Evolutionary conservation across 176 grass and related monocot species (phyloP), one percentile per base, ranked within the genome.

Genomic region (Carex littledalei): DNA sequence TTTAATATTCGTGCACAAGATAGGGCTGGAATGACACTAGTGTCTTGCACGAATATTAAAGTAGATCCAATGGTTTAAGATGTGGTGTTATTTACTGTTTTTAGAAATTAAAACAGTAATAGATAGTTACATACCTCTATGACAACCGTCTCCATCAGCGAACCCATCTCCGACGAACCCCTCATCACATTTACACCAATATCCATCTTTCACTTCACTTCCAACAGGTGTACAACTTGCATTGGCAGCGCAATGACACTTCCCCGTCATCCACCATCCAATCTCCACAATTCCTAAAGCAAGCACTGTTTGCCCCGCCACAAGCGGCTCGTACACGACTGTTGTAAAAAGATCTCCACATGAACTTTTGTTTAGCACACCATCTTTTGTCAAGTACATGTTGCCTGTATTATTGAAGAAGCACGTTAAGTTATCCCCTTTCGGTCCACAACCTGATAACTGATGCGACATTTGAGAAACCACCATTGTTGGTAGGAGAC

Each of bases 131-230:
- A 85, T 6, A 90, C 94, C 89, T 50, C 6, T 8, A 8, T 5
- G 16, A 84, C 95, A 97, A 18, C 95, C 95, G 0, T 62, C 59
- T 76, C 95, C 95, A 68, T 86, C 81, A 4, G 10, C 7, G 81
- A 85, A 97, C 2, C 95, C 95, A 56, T 97, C 92, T 21, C 95
- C 95, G 43, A 0, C 0, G 86, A 94, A 89, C 55, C 91, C 91
- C 0, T 22, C 22, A 3, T 3, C 0, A 77, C 95, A 97, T 66
- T 0, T 0, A 82, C 95, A 97, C 66, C 22, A 78, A 55, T 85
- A 88, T 0, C 86, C 95, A 53, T 0, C 0, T 18, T 1, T 0
- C 1, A 61, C 47, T 53, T 0, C 15, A 3, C 73, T 81, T 1
- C 0, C 0, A 5, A 91, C 78, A 14, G 6, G 2, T 13, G 0